Percentiles rank a stretch among this genome's conserved stretches.
Conservation (phyloP, 2,329 filamentous ascomycete species). For the Fusarium burgessii region DNA sequence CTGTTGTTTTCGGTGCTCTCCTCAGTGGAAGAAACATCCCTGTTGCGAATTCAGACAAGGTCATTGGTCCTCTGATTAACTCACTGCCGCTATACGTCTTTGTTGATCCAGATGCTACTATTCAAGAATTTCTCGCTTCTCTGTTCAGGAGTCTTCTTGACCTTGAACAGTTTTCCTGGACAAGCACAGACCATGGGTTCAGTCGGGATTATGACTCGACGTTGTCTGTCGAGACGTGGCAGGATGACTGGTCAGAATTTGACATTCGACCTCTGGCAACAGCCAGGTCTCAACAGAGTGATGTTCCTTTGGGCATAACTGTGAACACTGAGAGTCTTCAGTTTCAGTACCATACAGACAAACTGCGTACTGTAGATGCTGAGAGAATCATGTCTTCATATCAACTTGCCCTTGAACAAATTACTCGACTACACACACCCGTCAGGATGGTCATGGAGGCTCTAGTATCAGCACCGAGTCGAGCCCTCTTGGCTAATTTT, state of each 20-base stretch:
- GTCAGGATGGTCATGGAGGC: neutral
- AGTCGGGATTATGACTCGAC: neutral
- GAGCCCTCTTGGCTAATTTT: neutral
- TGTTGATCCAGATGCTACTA: neutral
- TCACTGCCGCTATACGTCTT: neutral
- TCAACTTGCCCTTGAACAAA: neutral
- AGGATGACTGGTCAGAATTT: neutral
- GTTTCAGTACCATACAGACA: neutral
- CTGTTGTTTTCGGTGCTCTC: neutral
- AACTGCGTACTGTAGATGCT: neutral
- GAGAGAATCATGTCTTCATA: neutral
- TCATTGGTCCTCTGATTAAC: neutral
- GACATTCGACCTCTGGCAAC: neutral
- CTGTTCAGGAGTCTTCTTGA: neutral
- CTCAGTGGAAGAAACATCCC: neutral
- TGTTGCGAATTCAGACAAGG: neutral
- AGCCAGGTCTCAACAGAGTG: neutral
- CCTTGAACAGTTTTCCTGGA: neutral
- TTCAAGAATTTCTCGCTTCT: neutral
- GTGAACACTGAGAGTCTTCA: neutral
- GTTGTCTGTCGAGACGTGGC: neutral
- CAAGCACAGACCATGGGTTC: neutral
- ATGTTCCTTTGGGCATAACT: neutral
- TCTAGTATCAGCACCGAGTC: neutral
- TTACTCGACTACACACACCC: neutral